A percentile compares a stretch with the other conserved stretches of the same genome.
phyloP scores from a whole-genome alignment of 1,139 yeast species.

The Schizosaccharomyces versatilis region DNA sequence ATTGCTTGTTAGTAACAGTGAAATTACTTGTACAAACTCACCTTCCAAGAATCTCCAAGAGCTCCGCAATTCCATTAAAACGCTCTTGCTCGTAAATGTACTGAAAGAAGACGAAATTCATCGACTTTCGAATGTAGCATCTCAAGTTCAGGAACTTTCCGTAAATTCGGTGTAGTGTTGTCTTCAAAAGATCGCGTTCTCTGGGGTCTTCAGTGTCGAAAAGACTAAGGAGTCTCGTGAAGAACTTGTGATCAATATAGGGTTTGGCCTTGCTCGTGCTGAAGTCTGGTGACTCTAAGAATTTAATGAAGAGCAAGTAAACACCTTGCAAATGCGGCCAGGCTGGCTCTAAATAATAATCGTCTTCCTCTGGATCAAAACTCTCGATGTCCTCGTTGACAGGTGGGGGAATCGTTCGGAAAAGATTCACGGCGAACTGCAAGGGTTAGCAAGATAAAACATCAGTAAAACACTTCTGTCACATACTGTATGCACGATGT shows the following conservation, averaged over 20 bases:
- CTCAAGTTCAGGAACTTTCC: conserved; percentile 84
- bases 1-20: background rate
- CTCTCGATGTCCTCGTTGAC: conserved; percentile 91
- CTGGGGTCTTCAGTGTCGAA: conserved; percentile 93
- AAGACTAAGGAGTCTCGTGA: conserved; percentile 55
- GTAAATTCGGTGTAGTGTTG: conserved; percentile 83
- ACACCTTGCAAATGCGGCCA: conserved; percentile 99
- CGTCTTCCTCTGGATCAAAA: conserved; percentile 96
- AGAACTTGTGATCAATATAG: conserved; percentile 77
- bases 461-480: background rate
- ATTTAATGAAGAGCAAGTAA: conserved; percentile 78
- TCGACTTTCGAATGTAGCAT: conserved; percentile 75
- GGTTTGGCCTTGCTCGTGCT: conserved; percentile 84
- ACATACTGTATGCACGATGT: conserved; percentile 52
- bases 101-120: conserved; percentile 76
- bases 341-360: conserved; percentile 84
- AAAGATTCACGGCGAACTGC: conserved; percentile 54
- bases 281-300: conserved; percentile 86
- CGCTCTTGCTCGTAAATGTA: conserved; percentile 89
- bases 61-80: conserved; percentile 88
- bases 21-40: conserved; percentile 21
- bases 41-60: conserved; percentile 68
- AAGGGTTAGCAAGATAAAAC: background rate
- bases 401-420: conserved; percentile 95
- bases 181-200: conserved; percentile 84